Evolutionary conservation across 495 filamentous ascomycete species (phyloP), one percentile per base, ranked within the genome.

Genomic region (Entonaema liquescens): DNA sequence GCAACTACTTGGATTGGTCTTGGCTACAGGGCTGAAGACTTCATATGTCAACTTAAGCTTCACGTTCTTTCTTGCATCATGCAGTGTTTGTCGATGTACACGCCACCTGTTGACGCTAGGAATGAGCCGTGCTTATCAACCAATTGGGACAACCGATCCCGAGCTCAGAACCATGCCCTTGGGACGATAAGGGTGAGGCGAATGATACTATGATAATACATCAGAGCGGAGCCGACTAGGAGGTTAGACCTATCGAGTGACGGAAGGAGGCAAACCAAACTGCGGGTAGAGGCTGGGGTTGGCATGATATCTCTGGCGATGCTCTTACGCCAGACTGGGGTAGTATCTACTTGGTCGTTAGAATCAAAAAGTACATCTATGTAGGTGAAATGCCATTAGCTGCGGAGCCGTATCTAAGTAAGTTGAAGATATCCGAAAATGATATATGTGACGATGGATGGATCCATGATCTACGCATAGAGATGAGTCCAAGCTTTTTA

Each of bases 121-220:
- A 29, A 53, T 28, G 49, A 8, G 15, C 49, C 25, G 12, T 29
- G 26, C 25, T 31, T 49, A 15, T 23, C 38, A 40, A 28, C 62
- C 62, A 65, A 70, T 66, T 61, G 38, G 40, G 13, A 52, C 21
- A 15, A 21, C 31, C 15, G 56, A 53, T 19, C 21, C 21, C 26
- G 11, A 29, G 8, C 9, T 31, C 11, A 7, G 54, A 19, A 33
- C 50, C 57, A 8, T 31, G 31, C 57, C 57, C 50, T 66, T 56
- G 67, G 62, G 61, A 70, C 55, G 68, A 60, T 23, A 36, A 58
- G 44, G 47, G 11, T 33, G 33, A 70, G 31, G 6, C n/a, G 55
- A 17, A 49, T 60, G 67, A 55, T 35, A 65, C 52, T 61, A 50
- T 52, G 25, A 65, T 31, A 23, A 35, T 40, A 63, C 50, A 55